Evolutionary conservation across 495 filamentous ascomycete species (phyloP).

Genomic region (Aspergillus hancockii): DNA sequence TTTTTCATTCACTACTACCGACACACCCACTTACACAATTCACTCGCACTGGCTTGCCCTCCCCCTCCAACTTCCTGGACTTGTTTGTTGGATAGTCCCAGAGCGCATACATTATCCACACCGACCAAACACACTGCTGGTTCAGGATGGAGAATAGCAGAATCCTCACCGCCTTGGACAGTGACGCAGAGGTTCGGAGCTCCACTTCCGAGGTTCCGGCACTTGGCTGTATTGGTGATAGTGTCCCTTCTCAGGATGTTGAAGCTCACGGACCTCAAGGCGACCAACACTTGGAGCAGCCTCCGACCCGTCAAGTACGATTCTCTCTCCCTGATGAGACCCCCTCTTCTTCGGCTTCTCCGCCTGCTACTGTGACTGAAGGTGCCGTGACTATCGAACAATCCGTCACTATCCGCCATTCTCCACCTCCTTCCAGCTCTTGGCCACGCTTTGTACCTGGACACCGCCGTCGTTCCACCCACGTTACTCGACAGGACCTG

Average conservation of each 20-base stretch:
- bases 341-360: conserved; percentile 1
- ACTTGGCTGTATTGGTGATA: conserved; percentile 28
- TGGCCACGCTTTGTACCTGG: conserved; percentile 45
- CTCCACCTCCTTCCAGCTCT: conserved; percentile 34
- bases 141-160: conserved; percentile 7
- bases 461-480: conserved; percentile 50
- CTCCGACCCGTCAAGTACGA: neutral
- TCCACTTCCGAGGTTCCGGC: conserved; percentile 25
- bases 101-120: neutral
- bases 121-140: neutral
- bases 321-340: neutral
- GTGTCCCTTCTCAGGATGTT: conserved; percentile 1
- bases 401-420: conserved; percentile 43
- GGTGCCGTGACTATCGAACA: conserved; percentile 1
- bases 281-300: neutral
- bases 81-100: no score
- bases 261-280: neutral
- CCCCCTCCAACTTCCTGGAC: conserved; percentile 2
- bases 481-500: conserved; percentile 47
- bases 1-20: neutral
- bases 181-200: conserved; percentile 19
- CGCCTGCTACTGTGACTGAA: neutral
- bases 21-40: neutral
- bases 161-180: conserved; percentile 9
- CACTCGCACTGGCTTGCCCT: neutral